Conservation (phyloP, 2,329 filamentous ascomycete species). For the Claviceps capensis region DNA sequence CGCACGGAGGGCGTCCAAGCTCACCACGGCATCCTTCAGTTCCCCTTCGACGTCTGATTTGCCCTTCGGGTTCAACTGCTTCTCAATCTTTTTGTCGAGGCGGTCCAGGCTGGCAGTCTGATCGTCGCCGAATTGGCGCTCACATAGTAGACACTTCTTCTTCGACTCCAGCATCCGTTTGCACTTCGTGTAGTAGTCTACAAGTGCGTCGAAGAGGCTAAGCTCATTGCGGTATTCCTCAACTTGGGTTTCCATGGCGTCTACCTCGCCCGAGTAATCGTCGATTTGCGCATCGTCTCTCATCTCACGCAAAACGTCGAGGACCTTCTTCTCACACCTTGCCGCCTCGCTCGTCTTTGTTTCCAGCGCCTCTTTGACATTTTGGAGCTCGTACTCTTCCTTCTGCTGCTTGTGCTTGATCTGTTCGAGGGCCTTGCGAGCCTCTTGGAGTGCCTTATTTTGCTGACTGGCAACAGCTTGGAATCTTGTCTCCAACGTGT, state of each 20-base stretch:
- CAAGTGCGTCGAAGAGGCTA: slow-evolving; percentile 53
- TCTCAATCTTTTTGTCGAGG: slow-evolving; percentile 53
- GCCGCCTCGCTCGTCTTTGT: slow-evolving; percentile 50
- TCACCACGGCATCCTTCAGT: slow-evolving; percentile 34
- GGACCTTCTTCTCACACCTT: slow-evolving; percentile 43
- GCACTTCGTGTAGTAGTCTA: slow-evolving; percentile 58
- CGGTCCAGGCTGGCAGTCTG: slow-evolving; percentile 42
- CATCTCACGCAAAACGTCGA: slow-evolving; percentile 31
- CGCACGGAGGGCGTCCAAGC: slow-evolving; percentile 45
- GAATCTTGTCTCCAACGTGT: slow-evolving; percentile 57
- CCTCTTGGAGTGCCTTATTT: slow-evolving; percentile 43
- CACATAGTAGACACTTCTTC: slow-evolving; percentile 66
- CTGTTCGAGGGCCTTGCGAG: slow-evolving; percentile 56
- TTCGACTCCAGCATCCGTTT: slow-evolving; percentile 50
- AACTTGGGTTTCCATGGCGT: slow-evolving; percentile 40
- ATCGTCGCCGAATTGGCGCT: slow-evolving; percentile 51
- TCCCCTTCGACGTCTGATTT: slow-evolving; percentile 49
- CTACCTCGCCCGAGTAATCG: slow-evolving; percentile 38
- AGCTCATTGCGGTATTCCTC: slow-evolving; percentile 51
- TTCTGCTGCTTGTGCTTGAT: slow-evolving; percentile 62
- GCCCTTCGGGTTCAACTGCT: slow-evolving; percentile 46
- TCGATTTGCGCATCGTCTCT: slow-evolving; percentile 35
- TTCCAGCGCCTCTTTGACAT: slow-evolving; percentile 47
- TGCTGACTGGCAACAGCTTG: slow-evolving; percentile 48
- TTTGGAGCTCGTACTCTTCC: slow-evolving; percentile 58